Evolutionary conservation across 73 alveolate species (phyloP), one percentile per base, ranked within the genome.

Genomic region (Stentor roeselii): DNA sequence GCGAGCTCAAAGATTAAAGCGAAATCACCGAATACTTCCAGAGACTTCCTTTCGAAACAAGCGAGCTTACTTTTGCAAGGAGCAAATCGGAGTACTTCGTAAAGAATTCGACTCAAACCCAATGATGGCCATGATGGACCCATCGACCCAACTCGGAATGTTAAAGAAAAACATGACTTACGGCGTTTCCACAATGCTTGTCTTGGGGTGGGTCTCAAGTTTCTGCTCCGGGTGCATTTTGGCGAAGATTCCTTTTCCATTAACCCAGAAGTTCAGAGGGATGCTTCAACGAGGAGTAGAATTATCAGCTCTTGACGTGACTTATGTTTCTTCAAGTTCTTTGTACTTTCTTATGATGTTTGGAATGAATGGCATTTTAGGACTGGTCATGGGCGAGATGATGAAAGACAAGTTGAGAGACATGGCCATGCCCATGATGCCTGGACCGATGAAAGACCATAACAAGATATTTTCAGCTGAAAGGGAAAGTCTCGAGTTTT

Each of bases 221-320:
- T 86, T 86, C 76, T 88, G 86, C 40, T 76, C 88, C 35, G 93
- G 93, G 39, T 88, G 84, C 60, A 86, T 88, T 11, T 59, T 59
- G 50, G 93, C 88, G 1, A 86, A 78, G 58, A 82, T 88, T 3
- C 93, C 93, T 30, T 88, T 88, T 82, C 88, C 92, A 36, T 59
- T 88, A 34, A 85, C 93, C 37, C 41, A 88, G 78, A 88, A 85
- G 67, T 88, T 88, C 60, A 88, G 93, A 88, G 36, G 78, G 39
- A 88, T 88, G 93, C 82, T 85, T 34, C 78, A 88, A 32, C 84
- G 92, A 50, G 93, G 93, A 59, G 87, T 88, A 31, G 91, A 88
- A 58, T 75, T 88, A 32, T 27, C 59, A 50, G 89, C 89, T 76
- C 85, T 88, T 31, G 91, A 88, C 85, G 93, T 88, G 75, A 86